A percentile compares a stretch with the other conserved stretches of the same genome.
Evolutionary conservation across 2,329 filamentous ascomycete species (phyloP).

Genomic region (Saccharata proteae): DNA sequence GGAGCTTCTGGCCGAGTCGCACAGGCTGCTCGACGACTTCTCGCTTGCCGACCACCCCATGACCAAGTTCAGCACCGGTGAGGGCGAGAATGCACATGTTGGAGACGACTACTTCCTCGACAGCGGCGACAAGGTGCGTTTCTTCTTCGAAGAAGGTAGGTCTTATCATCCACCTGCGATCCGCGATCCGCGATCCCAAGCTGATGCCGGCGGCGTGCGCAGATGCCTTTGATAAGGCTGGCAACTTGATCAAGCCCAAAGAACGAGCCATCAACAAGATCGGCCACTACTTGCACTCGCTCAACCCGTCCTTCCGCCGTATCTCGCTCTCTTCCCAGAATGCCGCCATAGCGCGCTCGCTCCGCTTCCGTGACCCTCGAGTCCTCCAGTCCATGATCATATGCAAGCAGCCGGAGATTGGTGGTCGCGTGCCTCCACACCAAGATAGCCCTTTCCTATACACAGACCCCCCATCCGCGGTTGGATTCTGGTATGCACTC

Average conservation of each 20-base stretch:
- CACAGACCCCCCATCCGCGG: slow-evolving; percentile 74
- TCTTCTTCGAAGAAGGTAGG: slow-evolving; percentile 80
- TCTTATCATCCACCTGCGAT: not conserved
- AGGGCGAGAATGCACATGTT: slow-evolving; percentile 56
- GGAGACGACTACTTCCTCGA: slow-evolving; percentile 90
- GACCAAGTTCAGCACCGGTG: slow-evolving; percentile 85
- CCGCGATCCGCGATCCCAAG: not conserved
- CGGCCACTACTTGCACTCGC: slow-evolving; percentile 37
- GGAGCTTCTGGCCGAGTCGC: slow-evolving; percentile 61
- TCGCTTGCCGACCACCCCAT: slow-evolving; percentile 75
- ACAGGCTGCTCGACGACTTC: slow-evolving; percentile 62
- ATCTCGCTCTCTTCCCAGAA: slow-evolving; percentile 43
- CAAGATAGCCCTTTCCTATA: slow-evolving; percentile 91
- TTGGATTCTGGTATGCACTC: slow-evolving; percentile 95
- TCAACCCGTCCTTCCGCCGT: slow-evolving; percentile 35
- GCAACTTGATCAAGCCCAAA: slow-evolving; percentile 65
- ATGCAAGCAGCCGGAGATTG: slow-evolving; percentile 95
- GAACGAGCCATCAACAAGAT: slow-evolving; percentile 67
- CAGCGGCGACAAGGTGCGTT: slow-evolving; percentile 83
- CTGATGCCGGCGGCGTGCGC: not conserved
- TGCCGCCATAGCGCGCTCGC: slow-evolving; percentile 52
- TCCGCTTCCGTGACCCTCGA: slow-evolving; percentile 66
- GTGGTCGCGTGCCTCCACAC: slow-evolving; percentile 79
- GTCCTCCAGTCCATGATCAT: slow-evolving; percentile 94
- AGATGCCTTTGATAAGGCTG: slow-evolving; percentile 63